A percentile compares a stretch with the other conserved stretches of the same genome.
Conservation (phyloP, 495 filamentous ascomycete genomes). For the Lineolata rhizophorae region DNA sequence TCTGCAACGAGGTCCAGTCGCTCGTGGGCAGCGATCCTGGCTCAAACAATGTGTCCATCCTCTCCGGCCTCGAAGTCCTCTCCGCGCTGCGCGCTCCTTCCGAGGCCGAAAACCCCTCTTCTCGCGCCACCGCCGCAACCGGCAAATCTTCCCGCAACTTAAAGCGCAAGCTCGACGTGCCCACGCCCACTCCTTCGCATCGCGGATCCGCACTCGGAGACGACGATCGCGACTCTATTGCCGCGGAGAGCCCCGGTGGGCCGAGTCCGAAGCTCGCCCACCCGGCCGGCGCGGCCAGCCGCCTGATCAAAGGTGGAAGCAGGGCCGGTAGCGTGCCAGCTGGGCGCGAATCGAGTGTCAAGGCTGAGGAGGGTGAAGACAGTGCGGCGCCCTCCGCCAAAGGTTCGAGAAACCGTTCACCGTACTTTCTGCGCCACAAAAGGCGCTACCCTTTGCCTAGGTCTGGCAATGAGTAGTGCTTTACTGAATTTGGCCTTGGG, state of each 20-base stretch:
- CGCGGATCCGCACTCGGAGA: neutral
- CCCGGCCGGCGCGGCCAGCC: constrained; percentile 1
- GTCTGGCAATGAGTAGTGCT: too few species aligned
- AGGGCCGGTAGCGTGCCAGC: constrained; percentile 18
- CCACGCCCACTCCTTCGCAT: constrained; percentile 2
- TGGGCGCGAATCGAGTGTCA: constrained; percentile 17
- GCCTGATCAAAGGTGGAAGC: constrained; percentile 25
- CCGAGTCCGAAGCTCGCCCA: constrained; percentile 11
- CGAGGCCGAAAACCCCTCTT: constrained; percentile 26
- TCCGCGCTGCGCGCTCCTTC: constrained; percentile 33
- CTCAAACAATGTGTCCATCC: constrained; percentile 24
- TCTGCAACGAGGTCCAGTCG: constrained; percentile 37
- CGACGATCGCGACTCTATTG: constrained; percentile 12
- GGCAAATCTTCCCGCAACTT: constrained; percentile 31
- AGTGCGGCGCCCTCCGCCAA: constrained; percentile 2
- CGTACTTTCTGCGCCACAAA: neutral
- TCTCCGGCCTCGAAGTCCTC: constrained; percentile 36
- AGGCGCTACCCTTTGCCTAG: too few species aligned
- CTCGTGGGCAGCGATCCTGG: constrained; percentile 33
- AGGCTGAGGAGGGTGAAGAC: constrained; percentile 10
- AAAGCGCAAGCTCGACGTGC: constrained; percentile 35
- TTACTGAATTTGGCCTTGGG: too few species aligned
- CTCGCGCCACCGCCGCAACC: constrained; percentile 14
- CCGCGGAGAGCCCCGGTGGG: constrained; percentile 7
- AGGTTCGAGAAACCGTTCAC: constrained; percentile 19